phyloP scores from a whole-genome alignment of 805 yeast species.

The Danielia reshetovae region DNA sequence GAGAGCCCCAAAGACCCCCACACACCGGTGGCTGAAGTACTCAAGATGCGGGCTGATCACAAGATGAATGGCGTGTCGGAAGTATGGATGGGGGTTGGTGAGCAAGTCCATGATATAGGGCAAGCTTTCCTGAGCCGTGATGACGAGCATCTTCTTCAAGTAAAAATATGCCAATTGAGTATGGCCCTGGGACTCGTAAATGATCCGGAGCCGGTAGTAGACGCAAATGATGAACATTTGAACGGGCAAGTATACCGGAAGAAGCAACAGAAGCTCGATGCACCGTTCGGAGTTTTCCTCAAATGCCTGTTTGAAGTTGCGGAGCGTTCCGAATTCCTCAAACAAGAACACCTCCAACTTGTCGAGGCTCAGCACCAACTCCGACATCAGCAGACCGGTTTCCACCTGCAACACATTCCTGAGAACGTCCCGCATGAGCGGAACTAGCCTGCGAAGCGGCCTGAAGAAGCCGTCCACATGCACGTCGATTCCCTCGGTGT shows the following conservation, averaged over 20 bases:
- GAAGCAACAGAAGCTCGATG: conserved; percentile 1
- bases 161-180: conserved; percentile 11
- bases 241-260: conserved; percentile 8
- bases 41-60: conserved; percentile 10
- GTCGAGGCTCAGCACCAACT: conserved; percentile 8
- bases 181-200: conserved; percentile 9
- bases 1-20: conserved; percentile 6
- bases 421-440: conserved; percentile 4
- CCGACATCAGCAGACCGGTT: conserved; percentile 2
- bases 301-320: conserved; percentile 3
- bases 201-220: conserved; percentile 13
- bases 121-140: conserved; percentile 10
- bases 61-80: conserved; percentile 9
- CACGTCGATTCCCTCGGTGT: conserved; percentile 4
- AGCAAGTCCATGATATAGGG: conserved; percentile 10
- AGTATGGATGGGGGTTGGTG: conserved; percentile 6
- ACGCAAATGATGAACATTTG: conserved; percentile 9
- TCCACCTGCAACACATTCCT: conserved; percentile 4
- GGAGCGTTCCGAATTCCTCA: conserved; percentile 3
- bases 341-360: conserved; percentile 7
- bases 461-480: conserved; percentile 1
- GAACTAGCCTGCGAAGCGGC: conserved; percentile 4
- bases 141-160: conserved; percentile 11
- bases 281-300: conserved; percentile 1
- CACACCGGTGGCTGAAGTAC: conserved; percentile 12